Base-by-base conservation (phyloP, 805 yeast species). In the Saccharomycopsis babjevae region DNA sequence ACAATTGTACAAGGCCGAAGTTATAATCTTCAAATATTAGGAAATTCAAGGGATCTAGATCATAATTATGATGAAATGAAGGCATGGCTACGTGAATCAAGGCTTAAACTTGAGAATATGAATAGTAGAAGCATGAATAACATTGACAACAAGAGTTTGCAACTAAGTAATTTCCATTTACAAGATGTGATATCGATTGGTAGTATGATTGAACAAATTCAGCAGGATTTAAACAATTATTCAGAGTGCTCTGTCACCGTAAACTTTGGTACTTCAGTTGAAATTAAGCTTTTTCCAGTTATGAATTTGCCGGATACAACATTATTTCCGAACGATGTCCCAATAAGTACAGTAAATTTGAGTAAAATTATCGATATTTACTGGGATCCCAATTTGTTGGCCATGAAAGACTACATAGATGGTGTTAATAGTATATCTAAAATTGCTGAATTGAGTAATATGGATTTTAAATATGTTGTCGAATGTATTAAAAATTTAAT, bases 371-470 rank as follows among this genome's bases (percentile, higher is more conserved):
- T 89, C 52, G 99, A 94, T 71, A 86, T 88, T 8, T 86, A 88
- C 67, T 94, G 99, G 97, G 99, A 94, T 72, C 97, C 97, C 1
- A 93, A 98, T 1, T 87, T 94, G 94, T 77, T 90, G 55, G 86
- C 88, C 66, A 88, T 94, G 28, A 73, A 89, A 11, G 97, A 97
- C 0, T 87, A 78, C 66, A 89, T 94, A 57, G 83, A 94, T 68
- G 99, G 99, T 1, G 77, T 91, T 57, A 93, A 93, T 70, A 88
- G 94, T 5, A 83, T 94, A 20, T 78, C 83, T 42, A 79, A 80
- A 60, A 93, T 96, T 43, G 83, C 96, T 20, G 82, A 83, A 58
- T 72, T 91, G 58, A 89, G 97, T 1, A 84, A 88, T 67, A 86
- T 97, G 43, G 96, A 91, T 68, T 85, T 84, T 65, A 76, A 79